phyloP scores from a whole-genome alignment of 306 rosid species.

The Canavalia ensiformis region DNA sequence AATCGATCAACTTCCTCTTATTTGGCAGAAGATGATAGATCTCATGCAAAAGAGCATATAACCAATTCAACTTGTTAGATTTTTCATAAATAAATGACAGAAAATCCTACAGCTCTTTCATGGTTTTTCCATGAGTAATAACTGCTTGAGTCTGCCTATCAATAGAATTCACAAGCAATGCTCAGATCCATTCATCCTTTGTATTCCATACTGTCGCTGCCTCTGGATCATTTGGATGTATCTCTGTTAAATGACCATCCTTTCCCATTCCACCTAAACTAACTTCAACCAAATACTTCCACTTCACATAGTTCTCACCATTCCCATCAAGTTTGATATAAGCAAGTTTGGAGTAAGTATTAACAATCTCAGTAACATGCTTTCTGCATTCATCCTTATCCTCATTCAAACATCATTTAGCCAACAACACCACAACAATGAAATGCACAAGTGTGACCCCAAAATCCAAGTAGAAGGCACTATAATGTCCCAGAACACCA shows the following conservation, averaged over 20 bases:
- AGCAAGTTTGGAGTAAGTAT: background rate
- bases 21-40: too few relatives aligned
- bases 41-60: too few relatives aligned
- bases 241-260: background rate
- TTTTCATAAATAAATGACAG: background rate
- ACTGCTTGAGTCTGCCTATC: background rate
- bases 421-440: too few relatives aligned
- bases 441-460: background rate
- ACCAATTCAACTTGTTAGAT: background rate
- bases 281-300: background rate
- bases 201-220: background rate
- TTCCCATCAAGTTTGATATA: background rate
- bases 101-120: background rate
- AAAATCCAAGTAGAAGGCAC: background rate
- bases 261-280: background rate
- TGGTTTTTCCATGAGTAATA: background rate
- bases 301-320: slow-evolving; percentile 12
- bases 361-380: background rate
- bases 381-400: too few relatives aligned
- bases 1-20: too few relatives aligned
- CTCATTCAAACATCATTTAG: too few relatives aligned
- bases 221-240: background rate
- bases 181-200: too few relatives aligned
- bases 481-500: background rate
- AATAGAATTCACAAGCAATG: background rate